These are phyloP conservation scores for Xylaria acuta DNA, from an alignment of 495 filamentous ascomycete genomes.

Conservation along the genomic window DNA sequence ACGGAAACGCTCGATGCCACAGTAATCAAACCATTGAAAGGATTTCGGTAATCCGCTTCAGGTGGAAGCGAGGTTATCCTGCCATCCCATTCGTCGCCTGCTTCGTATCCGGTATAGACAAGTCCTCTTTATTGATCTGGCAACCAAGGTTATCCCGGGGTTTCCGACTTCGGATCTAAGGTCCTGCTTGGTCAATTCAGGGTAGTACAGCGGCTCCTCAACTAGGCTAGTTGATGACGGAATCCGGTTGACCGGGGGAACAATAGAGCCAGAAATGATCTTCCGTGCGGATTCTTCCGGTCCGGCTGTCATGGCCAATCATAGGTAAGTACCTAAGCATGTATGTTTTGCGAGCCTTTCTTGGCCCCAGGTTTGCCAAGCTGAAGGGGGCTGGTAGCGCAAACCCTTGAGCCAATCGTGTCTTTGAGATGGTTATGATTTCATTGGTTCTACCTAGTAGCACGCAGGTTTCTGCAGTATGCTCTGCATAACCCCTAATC, in stretches of 20 bases:
- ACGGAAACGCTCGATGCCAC: conserved; percentile 7
- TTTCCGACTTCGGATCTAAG: conserved; percentile 4
- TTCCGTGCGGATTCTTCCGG: conserved; percentile 26
- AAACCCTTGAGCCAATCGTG: conserved; percentile 13
- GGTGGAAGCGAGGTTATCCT: background rate
- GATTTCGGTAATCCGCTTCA: conserved; percentile 6
- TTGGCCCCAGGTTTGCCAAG: conserved; percentile 24
- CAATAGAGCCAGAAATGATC: conserved; percentile 6
- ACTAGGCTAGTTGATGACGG: conserved; percentile 20
- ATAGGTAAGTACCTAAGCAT: too few species aligned
- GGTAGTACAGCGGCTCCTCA: conserved; percentile 3
- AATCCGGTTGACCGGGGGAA: conserved; percentile 20
- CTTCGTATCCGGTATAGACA: conserved; percentile 6
- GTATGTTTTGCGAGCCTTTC: background rate
- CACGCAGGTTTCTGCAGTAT: conserved; percentile 10
- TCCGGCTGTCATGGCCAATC: conserved; percentile 20
- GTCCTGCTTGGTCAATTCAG: background rate
- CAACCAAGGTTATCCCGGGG: background rate
- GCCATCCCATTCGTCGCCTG: background rate
- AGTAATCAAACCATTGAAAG: conserved; percentile 2
- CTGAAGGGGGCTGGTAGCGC: background rate
- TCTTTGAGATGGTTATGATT: conserved; percentile 3
- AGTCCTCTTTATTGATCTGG: conserved; percentile 9
- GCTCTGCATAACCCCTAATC: conserved; percentile 11
- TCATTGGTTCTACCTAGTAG: conserved; percentile 21